Conservation (phyloP, 1,284 basidiomycete species). For the Malassezia sp. region DNA sequence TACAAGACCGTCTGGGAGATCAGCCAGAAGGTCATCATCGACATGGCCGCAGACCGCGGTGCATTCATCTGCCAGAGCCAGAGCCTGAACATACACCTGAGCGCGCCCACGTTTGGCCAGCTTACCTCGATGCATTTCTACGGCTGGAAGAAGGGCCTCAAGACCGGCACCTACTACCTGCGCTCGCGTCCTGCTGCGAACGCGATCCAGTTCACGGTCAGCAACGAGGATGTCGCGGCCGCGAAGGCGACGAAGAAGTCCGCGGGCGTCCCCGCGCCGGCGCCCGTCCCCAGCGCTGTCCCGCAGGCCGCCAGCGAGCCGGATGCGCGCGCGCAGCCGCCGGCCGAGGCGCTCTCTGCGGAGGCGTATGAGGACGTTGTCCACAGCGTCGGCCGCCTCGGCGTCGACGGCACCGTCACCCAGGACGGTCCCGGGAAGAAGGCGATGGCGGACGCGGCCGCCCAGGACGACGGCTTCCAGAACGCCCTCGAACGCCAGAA, state of each 20-base stretch:
- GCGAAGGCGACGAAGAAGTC: constrained; percentile 52
- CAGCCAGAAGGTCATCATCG: constrained; percentile 93
- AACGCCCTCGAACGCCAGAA: constrained; percentile 64
- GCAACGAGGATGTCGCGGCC: constrained; percentile 62
- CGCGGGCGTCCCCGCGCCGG: neutral
- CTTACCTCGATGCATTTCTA: constrained; percentile 93
- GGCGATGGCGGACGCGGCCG: constrained; percentile 49
- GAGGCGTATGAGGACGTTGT: constrained; percentile 11
- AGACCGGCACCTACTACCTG: constrained; percentile 76
- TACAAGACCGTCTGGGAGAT: constrained; percentile 99
- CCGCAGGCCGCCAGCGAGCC: constrained; percentile 3
- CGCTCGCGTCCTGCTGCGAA: constrained; percentile 85
- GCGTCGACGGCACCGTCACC: constrained; percentile 38
- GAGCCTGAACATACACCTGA: constrained; percentile 79
- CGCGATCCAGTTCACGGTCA: constrained; percentile 96
- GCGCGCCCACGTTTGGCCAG: constrained; percentile 82
- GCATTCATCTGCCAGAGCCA: constrained; percentile 88
- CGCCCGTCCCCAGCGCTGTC: neutral
- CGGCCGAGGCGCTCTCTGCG: neutral
- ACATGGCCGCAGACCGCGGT: constrained; percentile 93
- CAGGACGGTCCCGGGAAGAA: constrained; percentile 31
- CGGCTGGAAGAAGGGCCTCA: constrained; percentile 97
- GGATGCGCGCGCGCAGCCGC: neutral
- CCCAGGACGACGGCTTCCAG: constrained; percentile 62
- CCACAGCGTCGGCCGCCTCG: constrained; percentile 33